Evolutionary conservation across 2,329 filamentous ascomycete species (phyloP).

Genomic region (Hypoxylon sp.): DNA sequence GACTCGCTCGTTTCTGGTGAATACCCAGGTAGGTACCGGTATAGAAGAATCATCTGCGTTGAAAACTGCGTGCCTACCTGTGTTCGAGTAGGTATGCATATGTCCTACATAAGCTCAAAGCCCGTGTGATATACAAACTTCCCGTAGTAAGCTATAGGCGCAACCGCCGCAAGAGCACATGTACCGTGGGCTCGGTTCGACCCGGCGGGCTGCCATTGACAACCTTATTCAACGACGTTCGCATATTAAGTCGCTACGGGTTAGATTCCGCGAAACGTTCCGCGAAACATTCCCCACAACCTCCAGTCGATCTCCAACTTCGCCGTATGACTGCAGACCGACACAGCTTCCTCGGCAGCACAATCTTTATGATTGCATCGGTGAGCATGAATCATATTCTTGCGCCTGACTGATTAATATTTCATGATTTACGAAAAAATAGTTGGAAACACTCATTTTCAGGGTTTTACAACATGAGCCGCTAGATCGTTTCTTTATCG

Average conservation of each 20-base stretch:
- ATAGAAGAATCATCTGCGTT: neutral
- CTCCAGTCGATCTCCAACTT: neutral
- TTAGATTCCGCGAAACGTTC: neutral
- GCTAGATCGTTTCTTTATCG: neutral
- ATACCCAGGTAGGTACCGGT: neutral
- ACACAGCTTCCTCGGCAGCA: conserved; percentile 1
- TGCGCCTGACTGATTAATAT: neutral
- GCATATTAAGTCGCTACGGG: neutral
- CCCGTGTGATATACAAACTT: neutral
- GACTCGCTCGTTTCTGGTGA: neutral
- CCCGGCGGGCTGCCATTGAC: neutral
- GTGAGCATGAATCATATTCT: conserved; percentile 8
- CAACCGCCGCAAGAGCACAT: neutral
- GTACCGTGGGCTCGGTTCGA: conserved; percentile 3
- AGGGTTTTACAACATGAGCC: neutral
- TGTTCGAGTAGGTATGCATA: neutral
- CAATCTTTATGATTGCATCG: neutral
- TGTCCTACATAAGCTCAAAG: neutral
- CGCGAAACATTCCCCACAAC: neutral
- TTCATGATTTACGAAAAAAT: neutral
- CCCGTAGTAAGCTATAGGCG: neutral
- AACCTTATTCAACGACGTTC: conserved; percentile 9
- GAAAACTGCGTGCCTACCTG: neutral
- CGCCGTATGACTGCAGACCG: conserved; percentile 8
- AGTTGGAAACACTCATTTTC: neutral